These are phyloP conservation scores for Taphrina flavorubra DNA, from an alignment of 1,139 yeast genomes.

Conservation along the genomic window DNA sequence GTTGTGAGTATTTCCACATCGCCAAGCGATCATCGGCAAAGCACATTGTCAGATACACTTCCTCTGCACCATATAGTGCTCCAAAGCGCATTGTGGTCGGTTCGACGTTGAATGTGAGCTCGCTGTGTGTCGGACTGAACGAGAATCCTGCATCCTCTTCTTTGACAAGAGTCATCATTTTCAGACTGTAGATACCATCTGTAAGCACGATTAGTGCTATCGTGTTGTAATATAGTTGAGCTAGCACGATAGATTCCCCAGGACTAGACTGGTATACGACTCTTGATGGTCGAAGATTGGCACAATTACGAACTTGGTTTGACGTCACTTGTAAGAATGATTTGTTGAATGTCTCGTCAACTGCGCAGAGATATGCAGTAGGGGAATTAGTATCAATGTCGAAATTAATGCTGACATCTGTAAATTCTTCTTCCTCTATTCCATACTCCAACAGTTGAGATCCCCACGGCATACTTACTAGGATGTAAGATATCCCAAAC, in stretches of 20 bases:
- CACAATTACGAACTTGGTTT: neutral
- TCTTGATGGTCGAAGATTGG: neutral
- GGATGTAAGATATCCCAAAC: neutral
- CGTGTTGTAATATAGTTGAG: neutral
- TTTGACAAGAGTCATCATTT: neutral
- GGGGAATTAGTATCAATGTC: neutral
- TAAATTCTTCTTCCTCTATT: neutral
- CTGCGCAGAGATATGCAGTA: slow-evolving; percentile 5
- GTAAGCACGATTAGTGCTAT: neutral
- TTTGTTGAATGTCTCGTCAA: slow-evolving; percentile 4
- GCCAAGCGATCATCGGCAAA: neutral
- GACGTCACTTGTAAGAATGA: slow-evolving; percentile 10
- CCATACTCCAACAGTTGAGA: neutral
- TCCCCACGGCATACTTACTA: slow-evolving; percentile 21
- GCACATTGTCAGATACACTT: neutral
- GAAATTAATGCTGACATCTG: slow-evolving; percentile 12
- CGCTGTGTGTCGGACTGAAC: neutral
- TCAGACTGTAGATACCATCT: neutral
- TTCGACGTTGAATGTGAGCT: neutral
- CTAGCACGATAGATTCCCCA: neutral
- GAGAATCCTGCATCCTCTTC: neutral
- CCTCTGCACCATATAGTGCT: neutral
- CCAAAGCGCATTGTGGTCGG: neutral
- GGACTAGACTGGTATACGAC: neutral
- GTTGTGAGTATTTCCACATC: neutral